Base-by-base conservation (phyloP, 495 filamentous ascomycete genomes). In the Daldinia decipiens region DNA sequence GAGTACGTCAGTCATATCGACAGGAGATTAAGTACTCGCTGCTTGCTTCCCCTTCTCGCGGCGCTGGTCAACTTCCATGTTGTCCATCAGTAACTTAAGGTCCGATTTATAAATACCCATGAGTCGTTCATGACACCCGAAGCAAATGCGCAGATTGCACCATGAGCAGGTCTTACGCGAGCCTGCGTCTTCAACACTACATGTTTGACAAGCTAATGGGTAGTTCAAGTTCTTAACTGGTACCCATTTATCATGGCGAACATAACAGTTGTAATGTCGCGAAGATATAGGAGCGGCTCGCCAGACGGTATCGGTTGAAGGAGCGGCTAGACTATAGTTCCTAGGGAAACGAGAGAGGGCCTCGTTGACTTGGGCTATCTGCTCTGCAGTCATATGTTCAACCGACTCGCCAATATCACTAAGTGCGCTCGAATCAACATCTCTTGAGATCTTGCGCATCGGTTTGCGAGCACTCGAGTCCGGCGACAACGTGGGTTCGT, bases 141-240 rank as follows among this genome's bases (percentile, higher is more conserved):
- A 45, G 57, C 75, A 77, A 40, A 77, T 64, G 21, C 73, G 75
- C 50, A 77, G 38, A 55, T 69, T 74, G 55, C 75, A 77, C 45
- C 62, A 72, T 0, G 68, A 63, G 32, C 75, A 77, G 3, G 59
- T 60, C 31, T 68, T 67, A 39, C 75, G 75, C 27, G 55, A 59
- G 51, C 55, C 59, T 11, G 53, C 67, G 12, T 77, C 75, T 15
- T 68, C 43, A 31, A 72, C 57, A 15, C 66, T 38, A 45, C 75
- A 77, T n/a, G 74, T 67, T 21, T 77, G 75, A 36, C 75, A 77
- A 19, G 73, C 50, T 4, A 77, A 59, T 9, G 75, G 59, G 34
- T 76, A 74, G 45, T 62, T 65, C 21, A 36, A 68, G 58, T 77
- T 77, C 56, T 66, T 70, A 55, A 71, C 69, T 38, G 58, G 34